Conservation (phyloP, 1,139 yeast genomes). For the Saccharomyces hybrid region DNA sequence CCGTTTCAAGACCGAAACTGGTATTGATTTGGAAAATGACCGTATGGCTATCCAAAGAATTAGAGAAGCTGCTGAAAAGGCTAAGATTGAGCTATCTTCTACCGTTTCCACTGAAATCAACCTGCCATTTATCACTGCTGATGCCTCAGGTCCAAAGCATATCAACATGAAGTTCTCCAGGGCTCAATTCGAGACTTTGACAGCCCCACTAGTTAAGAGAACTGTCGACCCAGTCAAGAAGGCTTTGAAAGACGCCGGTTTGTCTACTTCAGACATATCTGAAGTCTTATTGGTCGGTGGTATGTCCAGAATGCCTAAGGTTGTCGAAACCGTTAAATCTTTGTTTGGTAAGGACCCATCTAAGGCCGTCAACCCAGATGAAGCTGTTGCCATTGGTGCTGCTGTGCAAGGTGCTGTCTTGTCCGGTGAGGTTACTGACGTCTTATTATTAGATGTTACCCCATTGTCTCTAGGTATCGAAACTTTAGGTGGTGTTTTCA, state of each 20-base stretch:
- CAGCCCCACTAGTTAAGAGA: conserved; percentile 78
- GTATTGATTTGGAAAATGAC: conserved; percentile 66
- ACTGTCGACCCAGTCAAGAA: conserved; percentile 90
- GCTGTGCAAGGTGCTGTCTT: conserved; percentile 97
- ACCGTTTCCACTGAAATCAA: conserved; percentile 41
- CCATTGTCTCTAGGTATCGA: conserved; percentile 95
- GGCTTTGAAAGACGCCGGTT: conserved; percentile 83
- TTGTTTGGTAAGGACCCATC: conserved; percentile 92
- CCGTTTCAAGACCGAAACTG: conserved; percentile 82
- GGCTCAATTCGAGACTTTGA: conserved; percentile 92
- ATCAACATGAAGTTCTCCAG: conserved; percentile 65
- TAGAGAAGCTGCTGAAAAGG: conserved; percentile 95
- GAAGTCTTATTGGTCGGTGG: conserved; percentile 96
- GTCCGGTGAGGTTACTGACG: conserved; percentile 83
- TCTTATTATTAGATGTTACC: conserved; percentile 80
- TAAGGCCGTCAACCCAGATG: conserved; percentile 95
- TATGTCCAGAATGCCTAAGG: conserved; percentile 97
- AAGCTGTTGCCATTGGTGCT: conserved; percentile 96
- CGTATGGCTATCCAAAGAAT: conserved; percentile 79
- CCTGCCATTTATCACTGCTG: conserved; percentile 7
- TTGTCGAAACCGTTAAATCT: conserved; percentile 79
- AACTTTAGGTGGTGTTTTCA: conserved; percentile 97
- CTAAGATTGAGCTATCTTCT: conserved; percentile 87
- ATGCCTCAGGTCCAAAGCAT: conserved; percentile 8
- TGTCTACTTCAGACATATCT: conserved; percentile 73